These are phyloP conservation scores for Aechmea fasciata DNA, from an alignment of 176 grass and related monocot species.

Conservation along the genomic window DNA sequence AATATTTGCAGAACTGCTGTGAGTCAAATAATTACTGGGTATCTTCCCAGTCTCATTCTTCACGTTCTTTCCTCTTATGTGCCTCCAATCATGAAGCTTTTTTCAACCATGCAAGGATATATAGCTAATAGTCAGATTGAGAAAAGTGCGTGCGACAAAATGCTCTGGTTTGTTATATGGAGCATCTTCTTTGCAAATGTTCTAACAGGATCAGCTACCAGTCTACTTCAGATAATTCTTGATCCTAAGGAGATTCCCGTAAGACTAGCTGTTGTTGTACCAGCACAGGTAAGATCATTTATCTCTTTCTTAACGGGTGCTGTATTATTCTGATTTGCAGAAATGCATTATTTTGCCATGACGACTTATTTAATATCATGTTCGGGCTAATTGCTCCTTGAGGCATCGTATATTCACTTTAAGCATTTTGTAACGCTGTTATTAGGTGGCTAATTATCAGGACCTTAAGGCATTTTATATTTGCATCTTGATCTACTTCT, in stretches of 20 bases:
- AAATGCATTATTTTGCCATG: background rate
- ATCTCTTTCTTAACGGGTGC: background rate
- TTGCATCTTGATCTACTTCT: background rate
- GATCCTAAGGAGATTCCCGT: constrained; percentile 74
- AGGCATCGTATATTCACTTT: background rate
- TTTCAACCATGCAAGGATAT: constrained; percentile 95
- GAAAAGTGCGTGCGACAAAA: constrained; percentile 86
- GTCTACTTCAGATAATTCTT: constrained; percentile 42
- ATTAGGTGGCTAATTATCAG: background rate
- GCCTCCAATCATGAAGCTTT: constrained; percentile 74
- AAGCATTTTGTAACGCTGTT: background rate
- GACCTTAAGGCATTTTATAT: background rate
- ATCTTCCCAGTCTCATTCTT: constrained; percentile 93
- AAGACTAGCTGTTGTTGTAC: constrained; percentile 76
- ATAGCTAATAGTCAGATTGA: constrained; percentile 72
- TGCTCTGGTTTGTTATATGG: constrained; percentile 94
- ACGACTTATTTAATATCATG: background rate
- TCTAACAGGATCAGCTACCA: constrained; percentile 52
- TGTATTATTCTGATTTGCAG: background rate
- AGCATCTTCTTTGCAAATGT: constrained; percentile 87
- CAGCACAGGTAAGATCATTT: constrained; percentile 45
- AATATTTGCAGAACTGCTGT: constrained; percentile 65
- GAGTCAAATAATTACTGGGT: constrained; percentile 86
- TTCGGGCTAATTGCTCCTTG: background rate
- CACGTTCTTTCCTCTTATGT: constrained; percentile 61